Percentiles rank a stretch among this genome's conserved stretches.
Evolutionary conservation across 140 eudicot species (phyloP).

Genomic region (Anethum foeniculum): DNA sequence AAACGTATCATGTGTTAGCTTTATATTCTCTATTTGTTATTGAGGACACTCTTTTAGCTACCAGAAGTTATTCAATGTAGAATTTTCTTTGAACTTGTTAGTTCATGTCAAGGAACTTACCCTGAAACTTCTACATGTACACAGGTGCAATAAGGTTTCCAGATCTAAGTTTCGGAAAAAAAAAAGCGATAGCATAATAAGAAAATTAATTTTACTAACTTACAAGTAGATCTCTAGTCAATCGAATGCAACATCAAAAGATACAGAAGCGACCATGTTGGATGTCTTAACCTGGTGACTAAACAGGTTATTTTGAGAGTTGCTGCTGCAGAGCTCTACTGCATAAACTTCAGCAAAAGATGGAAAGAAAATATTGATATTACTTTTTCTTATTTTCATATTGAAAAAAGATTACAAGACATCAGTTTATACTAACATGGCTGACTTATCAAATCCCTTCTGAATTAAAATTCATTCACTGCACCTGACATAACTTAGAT

Average conservation of each 20-base stretch:
- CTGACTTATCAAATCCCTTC: too few relatives aligned
- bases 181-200: neutral
- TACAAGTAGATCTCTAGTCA: too few relatives aligned
- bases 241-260: slow-evolving; percentile 4
- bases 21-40: neutral
- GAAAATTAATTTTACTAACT: neutral
- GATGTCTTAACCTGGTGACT: too few relatives aligned
- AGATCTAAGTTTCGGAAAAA: neutral
- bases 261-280: slow-evolving; percentile 16
- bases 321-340: too few relatives aligned
- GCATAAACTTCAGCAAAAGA: too few relatives aligned
- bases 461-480: too few relatives aligned
- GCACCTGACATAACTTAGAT: too few relatives aligned
- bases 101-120: neutral
- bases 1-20: neutral
- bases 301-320: too few relatives aligned
- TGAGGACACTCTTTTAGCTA: neutral
- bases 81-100: neutral
- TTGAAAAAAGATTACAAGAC: too few relatives aligned
- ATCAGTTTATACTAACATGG: too few relatives aligned
- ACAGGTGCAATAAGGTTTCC: neutral
- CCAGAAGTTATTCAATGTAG: neutral
- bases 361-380: too few relatives aligned
- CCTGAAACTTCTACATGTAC: neutral
- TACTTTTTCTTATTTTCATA: too few relatives aligned